Evolutionary conservation across 106 monocot species (phyloP).

Genomic region (Triglochin maritima): DNA sequence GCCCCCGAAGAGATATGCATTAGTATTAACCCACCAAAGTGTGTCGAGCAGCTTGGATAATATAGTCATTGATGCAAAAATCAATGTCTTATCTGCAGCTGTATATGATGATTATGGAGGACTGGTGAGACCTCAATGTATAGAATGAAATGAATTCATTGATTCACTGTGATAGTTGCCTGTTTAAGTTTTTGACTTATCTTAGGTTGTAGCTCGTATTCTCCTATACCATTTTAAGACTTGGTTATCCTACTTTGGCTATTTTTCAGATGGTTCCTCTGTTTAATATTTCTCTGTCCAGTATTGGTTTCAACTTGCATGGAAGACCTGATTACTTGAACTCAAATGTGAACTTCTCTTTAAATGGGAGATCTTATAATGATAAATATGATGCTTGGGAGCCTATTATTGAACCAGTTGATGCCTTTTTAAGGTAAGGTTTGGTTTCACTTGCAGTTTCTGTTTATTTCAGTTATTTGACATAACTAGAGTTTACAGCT

Average conservation of each 20-base stretch:
- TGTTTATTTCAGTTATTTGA: background rate
- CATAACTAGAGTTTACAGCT: no score
- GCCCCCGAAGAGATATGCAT: slow-evolving; percentile 85
- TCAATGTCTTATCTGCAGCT: slow-evolving; percentile 78
- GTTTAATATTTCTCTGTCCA: slow-evolving; percentile 55
- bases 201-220: background rate
- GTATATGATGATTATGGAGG: slow-evolving; percentile 98
- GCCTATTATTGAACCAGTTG: slow-evolving; percentile 80
- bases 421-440: slow-evolving; percentile 78
- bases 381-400: slow-evolving; percentile 98
- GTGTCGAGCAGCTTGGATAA: slow-evolving; percentile 43
- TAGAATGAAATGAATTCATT: background rate
- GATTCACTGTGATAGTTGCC: no score
- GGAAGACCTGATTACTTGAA: slow-evolving; percentile 54
- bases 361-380: slow-evolving; percentile 86
- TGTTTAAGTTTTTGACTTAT: slow-evolving; percentile 1
- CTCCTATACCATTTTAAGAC: background rate
- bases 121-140: slow-evolving; percentile 30
- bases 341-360: slow-evolving; percentile 63
- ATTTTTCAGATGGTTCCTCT: slow-evolving; percentile 90
- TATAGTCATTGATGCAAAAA: slow-evolving; percentile 57
- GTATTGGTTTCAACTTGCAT: slow-evolving; percentile 54
- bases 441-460: background rate
- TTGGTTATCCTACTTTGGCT: background rate
- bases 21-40: slow-evolving; percentile 49